Evolutionary conservation across 1,284 basidiomycete genomes (phyloP).

Genomic region (Apiotrichum akiyoshidainum): DNA sequence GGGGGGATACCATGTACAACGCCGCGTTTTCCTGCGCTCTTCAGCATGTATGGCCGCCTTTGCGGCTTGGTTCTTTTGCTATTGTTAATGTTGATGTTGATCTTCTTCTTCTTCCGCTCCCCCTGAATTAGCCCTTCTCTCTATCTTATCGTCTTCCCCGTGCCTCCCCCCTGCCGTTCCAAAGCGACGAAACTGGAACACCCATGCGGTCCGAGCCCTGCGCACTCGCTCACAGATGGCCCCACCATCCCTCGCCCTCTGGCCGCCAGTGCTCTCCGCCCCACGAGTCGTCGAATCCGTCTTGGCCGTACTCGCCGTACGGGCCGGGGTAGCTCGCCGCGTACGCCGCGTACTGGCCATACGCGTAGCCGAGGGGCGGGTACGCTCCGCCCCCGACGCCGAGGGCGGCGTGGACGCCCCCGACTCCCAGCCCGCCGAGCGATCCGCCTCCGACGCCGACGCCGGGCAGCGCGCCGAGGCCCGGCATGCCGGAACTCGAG

Average conservation of each 20-base stretch:
- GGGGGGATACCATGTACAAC: no score
- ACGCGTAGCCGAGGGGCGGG: background rate
- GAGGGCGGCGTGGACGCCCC: background rate
- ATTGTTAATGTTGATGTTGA: no score
- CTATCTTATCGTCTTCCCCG: no score
- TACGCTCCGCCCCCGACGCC: slow-evolving; percentile 1
- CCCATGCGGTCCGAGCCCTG: no score
- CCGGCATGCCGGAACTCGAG: background rate
- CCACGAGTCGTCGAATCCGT: background rate
- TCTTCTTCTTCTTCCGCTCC: no score
- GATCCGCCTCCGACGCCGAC: background rate
- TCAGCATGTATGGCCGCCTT: no score
- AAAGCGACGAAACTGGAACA: no score
- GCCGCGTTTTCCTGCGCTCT: no score
- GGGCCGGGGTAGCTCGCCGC: slow-evolving; percentile 6
- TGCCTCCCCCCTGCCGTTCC: no score
- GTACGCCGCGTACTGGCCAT: slow-evolving; percentile 1
- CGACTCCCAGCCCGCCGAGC: background rate
- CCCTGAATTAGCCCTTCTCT: no score
- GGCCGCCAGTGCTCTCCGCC: slow-evolving; percentile 3
- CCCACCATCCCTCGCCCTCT: slow-evolving; percentile 4
- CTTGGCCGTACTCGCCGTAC: slow-evolving; percentile 3
- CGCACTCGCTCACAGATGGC: background rate
- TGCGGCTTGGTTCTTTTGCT: no score
- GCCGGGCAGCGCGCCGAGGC: background rate